phyloP scores from a whole-genome alignment of 169 alveolate species.

The Eimeria necatrix region DNA sequence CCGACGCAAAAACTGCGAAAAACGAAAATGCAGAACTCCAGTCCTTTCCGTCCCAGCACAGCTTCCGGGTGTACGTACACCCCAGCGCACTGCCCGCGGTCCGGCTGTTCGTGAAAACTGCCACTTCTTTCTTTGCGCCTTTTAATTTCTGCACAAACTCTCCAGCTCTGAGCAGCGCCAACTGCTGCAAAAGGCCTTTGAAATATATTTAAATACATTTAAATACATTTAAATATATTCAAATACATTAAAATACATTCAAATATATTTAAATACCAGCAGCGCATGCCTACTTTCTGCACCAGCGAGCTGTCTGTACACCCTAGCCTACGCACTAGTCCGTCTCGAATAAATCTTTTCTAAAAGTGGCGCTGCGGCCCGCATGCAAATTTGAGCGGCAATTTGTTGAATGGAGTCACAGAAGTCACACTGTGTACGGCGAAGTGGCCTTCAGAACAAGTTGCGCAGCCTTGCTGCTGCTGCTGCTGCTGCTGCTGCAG shows the following conservation, averaged over 20 bases:
- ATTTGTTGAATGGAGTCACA: neutral
- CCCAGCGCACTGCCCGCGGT: too few relatives aligned
- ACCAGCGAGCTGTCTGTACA: slow-evolving; percentile 9
- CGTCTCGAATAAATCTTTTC: too few relatives aligned
- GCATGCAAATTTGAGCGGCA: slow-evolving; percentile 14
- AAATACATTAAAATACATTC: too few relatives aligned
- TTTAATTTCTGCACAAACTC: neutral
- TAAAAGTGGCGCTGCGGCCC: neutral
- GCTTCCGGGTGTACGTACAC: slow-evolving; percentile 2
- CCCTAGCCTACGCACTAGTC: neutral
- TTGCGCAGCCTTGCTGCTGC: slow-evolving; percentile 15
- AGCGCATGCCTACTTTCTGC: too few relatives aligned
- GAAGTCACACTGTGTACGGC: neutral
- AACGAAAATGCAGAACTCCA: neutral
- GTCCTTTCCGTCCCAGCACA: neutral
- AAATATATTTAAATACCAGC: too few relatives aligned
- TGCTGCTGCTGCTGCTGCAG: slow-evolving; percentile 17
- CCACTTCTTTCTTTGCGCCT: neutral
- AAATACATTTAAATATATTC: too few relatives aligned
- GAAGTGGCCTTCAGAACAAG: slow-evolving; percentile 30
- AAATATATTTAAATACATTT: too few relatives aligned
- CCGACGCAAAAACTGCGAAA: too few relatives aligned
- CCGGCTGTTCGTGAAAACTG: slow-evolving; percentile 14
- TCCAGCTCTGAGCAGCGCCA: too few relatives aligned
- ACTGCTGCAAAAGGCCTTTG: too few relatives aligned